Base-by-base conservation (phyloP, 345 rosid genomes). In the Trapa bicornis region DNA sequence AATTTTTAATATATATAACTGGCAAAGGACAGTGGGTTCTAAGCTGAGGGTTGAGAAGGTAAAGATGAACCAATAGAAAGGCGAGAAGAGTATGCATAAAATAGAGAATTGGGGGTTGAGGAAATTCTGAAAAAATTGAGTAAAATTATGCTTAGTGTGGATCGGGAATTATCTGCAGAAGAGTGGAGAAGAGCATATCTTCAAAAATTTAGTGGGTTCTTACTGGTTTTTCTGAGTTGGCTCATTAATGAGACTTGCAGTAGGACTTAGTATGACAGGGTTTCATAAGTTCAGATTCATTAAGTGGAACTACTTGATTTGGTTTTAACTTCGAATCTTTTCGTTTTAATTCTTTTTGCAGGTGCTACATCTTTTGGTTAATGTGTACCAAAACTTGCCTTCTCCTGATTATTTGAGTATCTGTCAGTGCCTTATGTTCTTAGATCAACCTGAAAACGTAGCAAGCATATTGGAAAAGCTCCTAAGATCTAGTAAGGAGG, bases 351-450 rank as follows among this genome's bases (percentile, higher is more conserved):
- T 79, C 67, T 77, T 70, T 36, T 82, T 56, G 56, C 81, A 94
- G 99, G 98, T 92, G 78, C 94, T 91, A 70, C 81, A 72, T 60
- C 94, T 95, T 68, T 96, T 95, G 58, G 97, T 95, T 65, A 84
- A 88, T 68, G 96, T 95, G 38, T 89, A 86, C 77, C 94, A 86
- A 75, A 81, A 85, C 69, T 82, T 89, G 75, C 88, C 98, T 65
- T 95, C 98, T 70, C 98, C 96, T 53, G 99, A 91, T 82, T 89
- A 85, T 75, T 71, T 87, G 87, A 91, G 92, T 83, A 89, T 88
- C 71, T 95, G 97, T 67, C 99, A 95, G 79, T 92, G 99, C 79
- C 87, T 89, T 56, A 92, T 95, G 99, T 91, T 95, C 79, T 81
- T 95, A 86, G 85, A 92, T 76, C 92, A 88, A 73, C 97, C 99